These are phyloP conservation scores for Acacia confusa DNA, from an alignment of 306 rosid genomes.

Conservation along the genomic window DNA sequence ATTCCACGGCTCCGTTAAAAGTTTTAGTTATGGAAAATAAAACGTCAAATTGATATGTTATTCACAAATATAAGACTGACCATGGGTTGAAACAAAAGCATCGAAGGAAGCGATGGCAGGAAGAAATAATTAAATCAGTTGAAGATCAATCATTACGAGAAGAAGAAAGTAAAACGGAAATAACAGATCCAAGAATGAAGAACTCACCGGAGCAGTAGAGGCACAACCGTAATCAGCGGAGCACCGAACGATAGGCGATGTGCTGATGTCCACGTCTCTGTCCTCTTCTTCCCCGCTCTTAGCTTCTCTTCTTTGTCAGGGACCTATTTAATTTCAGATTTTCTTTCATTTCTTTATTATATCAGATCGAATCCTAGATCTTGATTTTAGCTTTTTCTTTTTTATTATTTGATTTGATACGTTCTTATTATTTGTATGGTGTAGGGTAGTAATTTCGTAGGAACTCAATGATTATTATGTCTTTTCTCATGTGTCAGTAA, in stretches of 20 bases:
- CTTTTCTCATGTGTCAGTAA: too few relatives aligned
- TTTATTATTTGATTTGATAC: neutral
- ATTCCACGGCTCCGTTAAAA: neutral
- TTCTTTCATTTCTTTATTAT: neutral
- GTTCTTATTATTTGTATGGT: too few relatives aligned
- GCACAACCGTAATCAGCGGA: slow-evolving; percentile 43
- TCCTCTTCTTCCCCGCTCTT: slow-evolving; percentile 11
- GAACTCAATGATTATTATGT: too few relatives aligned
- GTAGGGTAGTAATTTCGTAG: too few relatives aligned
- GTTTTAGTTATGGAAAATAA: slow-evolving; percentile 8
- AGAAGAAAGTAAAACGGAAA: neutral
- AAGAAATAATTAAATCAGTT: neutral
- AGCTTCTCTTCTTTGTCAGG: slow-evolving; percentile 10
- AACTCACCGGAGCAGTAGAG: slow-evolving; percentile 31
- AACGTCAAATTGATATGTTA: slow-evolving; percentile 11
- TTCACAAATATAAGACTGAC: neutral
- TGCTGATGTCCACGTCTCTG: slow-evolving; percentile 32
- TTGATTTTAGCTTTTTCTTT: neutral
- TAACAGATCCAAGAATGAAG: slow-evolving; percentile 15
- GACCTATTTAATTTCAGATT: slow-evolving; percentile 9
- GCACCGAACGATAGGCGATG: slow-evolving; percentile 29
- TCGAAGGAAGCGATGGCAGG: neutral
- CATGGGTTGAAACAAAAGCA: slow-evolving; percentile 26
- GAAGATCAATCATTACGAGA: neutral
- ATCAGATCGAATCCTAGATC: neutral